phyloP scores from a whole-genome alignment of 2,329 filamentous ascomycete genomes.

The Daldinia sp. region DNA sequence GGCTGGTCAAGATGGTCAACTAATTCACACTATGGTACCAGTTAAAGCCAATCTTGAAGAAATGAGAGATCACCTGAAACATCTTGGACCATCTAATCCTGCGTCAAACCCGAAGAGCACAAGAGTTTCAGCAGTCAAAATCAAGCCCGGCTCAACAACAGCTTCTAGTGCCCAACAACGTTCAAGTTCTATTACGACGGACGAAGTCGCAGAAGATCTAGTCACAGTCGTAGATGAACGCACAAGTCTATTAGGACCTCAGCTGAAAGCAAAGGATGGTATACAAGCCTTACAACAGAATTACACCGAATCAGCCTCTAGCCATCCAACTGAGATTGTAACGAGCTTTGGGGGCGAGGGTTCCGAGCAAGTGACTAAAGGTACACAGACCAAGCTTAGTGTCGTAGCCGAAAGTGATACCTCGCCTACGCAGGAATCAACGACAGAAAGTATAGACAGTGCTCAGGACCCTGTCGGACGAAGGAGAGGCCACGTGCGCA shows the following conservation, averaged over 20 bases:
- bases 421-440: conserved; percentile 39
- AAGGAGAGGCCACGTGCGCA: conserved; percentile 65
- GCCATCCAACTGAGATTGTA: conserved; percentile 42
- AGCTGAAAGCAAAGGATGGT: conserved; percentile 72
- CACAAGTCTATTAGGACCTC: conserved; percentile 61
- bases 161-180: conserved; percentile 38
- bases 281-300: conserved; percentile 69
- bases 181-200: conserved; percentile 43
- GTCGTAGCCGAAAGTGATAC: conserved; percentile 33
- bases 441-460: conserved; percentile 39
- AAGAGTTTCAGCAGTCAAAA: conserved; percentile 73
- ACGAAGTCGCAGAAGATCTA: conserved; percentile 33
- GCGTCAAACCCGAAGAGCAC: conserved; percentile 74
- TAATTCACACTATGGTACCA: conserved; percentile 62
- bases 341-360: conserved; percentile 30
- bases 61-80: conserved; percentile 72
- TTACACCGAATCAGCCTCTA: conserved; percentile 60
- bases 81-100: conserved; percentile 75
- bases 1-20: conserved; percentile 64
- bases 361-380: conserved; percentile 36
- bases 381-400: conserved; percentile 35
- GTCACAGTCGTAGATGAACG: conserved; percentile 55
- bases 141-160: conserved; percentile 63
- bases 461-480: conserved; percentile 33
- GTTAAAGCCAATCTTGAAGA: conserved; percentile 72